Base-by-base conservation (phyloP, 306 rosid genomes). In the Prunus campanulata region DNA sequence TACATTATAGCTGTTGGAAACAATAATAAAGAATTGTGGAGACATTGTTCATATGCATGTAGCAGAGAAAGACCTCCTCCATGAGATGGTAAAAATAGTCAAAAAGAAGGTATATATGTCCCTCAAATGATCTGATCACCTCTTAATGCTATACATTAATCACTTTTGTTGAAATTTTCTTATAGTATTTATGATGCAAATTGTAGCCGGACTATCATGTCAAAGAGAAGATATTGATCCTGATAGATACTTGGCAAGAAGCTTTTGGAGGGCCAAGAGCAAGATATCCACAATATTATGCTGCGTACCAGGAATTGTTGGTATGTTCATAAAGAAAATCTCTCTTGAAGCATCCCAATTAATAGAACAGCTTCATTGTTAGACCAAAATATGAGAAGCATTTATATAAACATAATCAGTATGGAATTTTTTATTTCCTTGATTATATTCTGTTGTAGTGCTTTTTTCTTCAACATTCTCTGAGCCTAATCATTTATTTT, bases 231-330 rank as follows among this genome's bases (percentile, higher is more conserved):
- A 88, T 96, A 84, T 74, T 96, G 84, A 77, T 50, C 77, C 91
- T 96, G 72, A 85, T 96, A 78, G 99, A 96, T 80, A 91, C 96
- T 63, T 96, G 99, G 99, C 98, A 96, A 93, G 99, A 96, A 82
- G 99, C 94, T 61, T 96, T 96, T 80, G 99, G 98, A 74, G 99
- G 99, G 66, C 85, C 97, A 27, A 93, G 97, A 77, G 96, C 94
- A 77, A 93, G 97, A 93, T 96, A 91, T 88, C 93, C 98, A 72
- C 99, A 96, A 76, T 93, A 89, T 66, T 92, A 86, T 85, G 93
- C 90, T 65, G 97, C 99, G 66, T 96, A 96, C 77, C 93, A 91
- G 86, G 99, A 96, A 71, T 80, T 96, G 79, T 76, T 96, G 99
- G 99, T 96, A 83, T 32, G 87, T 83, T 63, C 60, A 55, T 44